Evolutionary conservation across 345 rosid genomes (phyloP), one percentile per base, ranked within the genome.

Genomic region (Eucalyptus dawsonii): DNA sequence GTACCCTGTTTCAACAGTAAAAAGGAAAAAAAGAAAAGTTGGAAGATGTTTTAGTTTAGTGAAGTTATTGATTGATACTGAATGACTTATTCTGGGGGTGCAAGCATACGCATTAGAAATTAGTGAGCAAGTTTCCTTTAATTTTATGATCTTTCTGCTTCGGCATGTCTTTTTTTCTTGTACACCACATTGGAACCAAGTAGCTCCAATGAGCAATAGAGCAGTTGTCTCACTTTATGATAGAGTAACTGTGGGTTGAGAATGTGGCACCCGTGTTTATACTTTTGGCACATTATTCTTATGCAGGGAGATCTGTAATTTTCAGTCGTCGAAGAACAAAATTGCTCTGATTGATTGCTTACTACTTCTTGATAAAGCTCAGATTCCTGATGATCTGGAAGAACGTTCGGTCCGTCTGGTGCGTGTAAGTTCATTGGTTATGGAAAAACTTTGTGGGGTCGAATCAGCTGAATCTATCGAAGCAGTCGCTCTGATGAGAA

Each of bases 361-460:
- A 67, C 90, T 97, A 50, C 92, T 97, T 27, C 95, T 92, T 76
- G 97, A 97, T 40, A 90, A 91, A 81, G 94, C 92, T 88, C 93
- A 91, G 91, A 88, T 96, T 89, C 96, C 96, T 27, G 88, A 88
- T 88, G 95, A 92, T 62, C 88, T 97, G 62, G 93, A 93, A 83
- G 62, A 90, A 88, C 31, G 67, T 45, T 90, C 92, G 45, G 65
- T 89, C 88, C 93, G 88, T 44, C 87, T 91, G 69, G 91, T 97
- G 90, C 94, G 93, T 50, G 93, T 94, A 51, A 95, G 93, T 89
- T 90, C 97, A 86, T 83, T 90, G 87, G 96, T 96, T 88, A 96
- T 97, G 99, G 95, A 94, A 91, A 97, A 94, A 89, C 95, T 97
- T 92, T 96, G 96, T 87, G 98, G 97, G 80, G 87, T 97, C 53